These are phyloP conservation scores for Globisporangium iwayamae DNA, from an alignment of 352 stramenopile genomes.

Conservation along the genomic window DNA sequence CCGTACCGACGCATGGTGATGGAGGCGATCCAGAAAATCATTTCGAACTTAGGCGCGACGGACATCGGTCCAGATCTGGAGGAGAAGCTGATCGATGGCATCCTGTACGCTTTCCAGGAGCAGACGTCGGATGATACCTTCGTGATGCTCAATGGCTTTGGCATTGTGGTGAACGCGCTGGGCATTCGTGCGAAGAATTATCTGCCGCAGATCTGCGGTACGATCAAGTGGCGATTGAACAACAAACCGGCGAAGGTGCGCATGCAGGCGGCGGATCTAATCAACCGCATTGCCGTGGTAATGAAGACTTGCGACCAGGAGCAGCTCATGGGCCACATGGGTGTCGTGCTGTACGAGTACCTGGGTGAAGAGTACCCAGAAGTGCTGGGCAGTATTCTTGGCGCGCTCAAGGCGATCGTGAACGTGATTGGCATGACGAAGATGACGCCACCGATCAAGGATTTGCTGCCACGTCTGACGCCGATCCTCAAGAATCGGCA, in stretches of 20 bases:
- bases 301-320: conserved; percentile 99
- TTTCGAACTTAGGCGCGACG: conserved; percentile 95
- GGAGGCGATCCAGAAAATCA: conserved; percentile 98
- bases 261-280: conserved; percentile 99
- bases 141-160: conserved; percentile 98
- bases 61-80: conserved; percentile 97
- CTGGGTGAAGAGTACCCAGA: conserved; percentile 99
- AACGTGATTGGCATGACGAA: conserved; percentile 99
- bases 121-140: conserved; percentile 92
- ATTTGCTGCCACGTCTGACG: conserved; percentile 97
- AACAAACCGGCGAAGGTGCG: conserved; percentile 98
- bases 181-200: conserved; percentile 98
- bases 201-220: conserved; percentile 97
- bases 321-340: conserved; percentile 98
- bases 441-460: conserved; percentile 99
- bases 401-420: conserved; percentile 97
- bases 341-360: conserved; percentile 99
- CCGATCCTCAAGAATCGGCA: conserved; percentile 99
- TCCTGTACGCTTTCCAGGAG: conserved; percentile 99
- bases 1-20: conserved; percentile 99
- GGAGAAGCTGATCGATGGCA: conserved; percentile 99
- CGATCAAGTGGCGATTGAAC: conserved; percentile 99
- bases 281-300: conserved; percentile 97
- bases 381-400: conserved; percentile 97
- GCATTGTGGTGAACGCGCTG: conserved; percentile 97